phyloP scores from a whole-genome alignment of 176 grass and related monocot species.

The Calamus simplicifolius region DNA sequence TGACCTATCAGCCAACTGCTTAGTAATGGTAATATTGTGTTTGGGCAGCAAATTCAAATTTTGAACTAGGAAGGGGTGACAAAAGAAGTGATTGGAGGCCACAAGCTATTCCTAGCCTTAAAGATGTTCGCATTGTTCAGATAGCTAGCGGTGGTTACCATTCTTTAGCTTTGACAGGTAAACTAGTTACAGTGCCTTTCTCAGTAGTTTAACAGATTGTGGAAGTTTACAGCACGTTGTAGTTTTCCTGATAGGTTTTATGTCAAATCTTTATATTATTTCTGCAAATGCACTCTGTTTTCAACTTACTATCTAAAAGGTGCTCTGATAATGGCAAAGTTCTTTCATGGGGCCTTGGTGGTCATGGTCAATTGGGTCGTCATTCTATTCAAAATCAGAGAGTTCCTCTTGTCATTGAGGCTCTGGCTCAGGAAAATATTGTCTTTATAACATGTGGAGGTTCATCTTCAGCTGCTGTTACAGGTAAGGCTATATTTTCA shows the following conservation, averaged over 20 bases:
- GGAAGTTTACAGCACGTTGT: too few relatives aligned
- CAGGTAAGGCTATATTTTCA: slow-evolving; percentile 35
- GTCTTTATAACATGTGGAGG: slow-evolving; percentile 80
- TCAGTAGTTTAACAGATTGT: too few relatives aligned
- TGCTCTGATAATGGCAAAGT: slow-evolving; percentile 74
- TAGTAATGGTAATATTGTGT: neutral
- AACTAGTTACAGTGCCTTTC: slow-evolving; percentile 11
- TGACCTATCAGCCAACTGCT: neutral
- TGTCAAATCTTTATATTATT: too few relatives aligned
- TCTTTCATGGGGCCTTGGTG: slow-evolving; percentile 84
- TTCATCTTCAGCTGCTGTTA: slow-evolving; percentile 92
- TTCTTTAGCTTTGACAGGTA: slow-evolving; percentile 94
- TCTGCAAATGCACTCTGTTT: too few relatives aligned
- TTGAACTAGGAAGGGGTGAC: slow-evolving; percentile 78
- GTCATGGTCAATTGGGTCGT: slow-evolving; percentile 85
- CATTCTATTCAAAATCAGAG: slow-evolving; percentile 66
- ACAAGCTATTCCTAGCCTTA: slow-evolving; percentile 49
- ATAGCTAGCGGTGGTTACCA: slow-evolving; percentile 88
- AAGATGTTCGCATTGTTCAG: slow-evolving; percentile 52
- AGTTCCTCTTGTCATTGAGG: slow-evolving; percentile 57
- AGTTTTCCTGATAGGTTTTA: too few relatives aligned
- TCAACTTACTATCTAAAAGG: too few relatives aligned
- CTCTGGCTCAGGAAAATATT: slow-evolving; percentile 55
- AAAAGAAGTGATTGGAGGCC: slow-evolving; percentile 85
- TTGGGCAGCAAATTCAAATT: slow-evolving; percentile 89